These are phyloP conservation scores for Choanephora cucurbitarum DNA, from an alignment of 371 early-diverging fungal species.

Conservation along the genomic window DNA sequence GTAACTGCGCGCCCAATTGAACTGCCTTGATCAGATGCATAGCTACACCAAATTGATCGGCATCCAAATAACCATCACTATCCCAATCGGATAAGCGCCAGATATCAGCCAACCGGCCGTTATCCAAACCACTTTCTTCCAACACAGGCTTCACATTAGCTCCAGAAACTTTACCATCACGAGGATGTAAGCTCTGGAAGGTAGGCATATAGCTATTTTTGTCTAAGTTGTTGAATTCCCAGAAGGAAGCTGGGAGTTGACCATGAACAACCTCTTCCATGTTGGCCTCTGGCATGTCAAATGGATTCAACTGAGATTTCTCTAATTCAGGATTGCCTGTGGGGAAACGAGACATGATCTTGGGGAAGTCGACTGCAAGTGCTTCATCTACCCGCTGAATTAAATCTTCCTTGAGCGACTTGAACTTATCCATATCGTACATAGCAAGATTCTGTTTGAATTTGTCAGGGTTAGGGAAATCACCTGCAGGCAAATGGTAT, in stretches of 20 bases:
- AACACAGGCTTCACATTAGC: slow-evolving; percentile 57
- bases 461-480: slow-evolving; percentile 71
- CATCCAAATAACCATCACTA: slow-evolving; percentile 66
- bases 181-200: slow-evolving; percentile 42
- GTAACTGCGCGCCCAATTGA: slow-evolving; percentile 50
- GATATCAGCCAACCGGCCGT: slow-evolving; percentile 57
- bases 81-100: slow-evolving; percentile 75
- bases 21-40: slow-evolving; percentile 61
- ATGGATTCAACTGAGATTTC: slow-evolving; percentile 37
- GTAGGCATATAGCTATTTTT: slow-evolving; percentile 28
- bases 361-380: slow-evolving; percentile 33
- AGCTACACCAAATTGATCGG: slow-evolving; percentile 68
- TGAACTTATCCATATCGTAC: slow-evolving; percentile 81
- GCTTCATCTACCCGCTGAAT: slow-evolving; percentile 58
- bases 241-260: slow-evolving; percentile 37
- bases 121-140: slow-evolving; percentile 56
- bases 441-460: slow-evolving; percentile 62
- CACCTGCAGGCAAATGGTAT: slow-evolving; percentile 71
- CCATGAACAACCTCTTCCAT: slow-evolving; percentile 20
- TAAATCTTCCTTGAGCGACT: slow-evolving; percentile 68
- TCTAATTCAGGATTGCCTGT: slow-evolving; percentile 38
- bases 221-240: slow-evolving; percentile 55
- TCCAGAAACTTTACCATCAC: slow-evolving; percentile 64
- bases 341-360: slow-evolving; percentile 42
- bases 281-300: slow-evolving; percentile 16